Evolutionary conservation across 768 basidiomycete species (phyloP).

Genomic region (Neoboletus subvelutipes): DNA sequence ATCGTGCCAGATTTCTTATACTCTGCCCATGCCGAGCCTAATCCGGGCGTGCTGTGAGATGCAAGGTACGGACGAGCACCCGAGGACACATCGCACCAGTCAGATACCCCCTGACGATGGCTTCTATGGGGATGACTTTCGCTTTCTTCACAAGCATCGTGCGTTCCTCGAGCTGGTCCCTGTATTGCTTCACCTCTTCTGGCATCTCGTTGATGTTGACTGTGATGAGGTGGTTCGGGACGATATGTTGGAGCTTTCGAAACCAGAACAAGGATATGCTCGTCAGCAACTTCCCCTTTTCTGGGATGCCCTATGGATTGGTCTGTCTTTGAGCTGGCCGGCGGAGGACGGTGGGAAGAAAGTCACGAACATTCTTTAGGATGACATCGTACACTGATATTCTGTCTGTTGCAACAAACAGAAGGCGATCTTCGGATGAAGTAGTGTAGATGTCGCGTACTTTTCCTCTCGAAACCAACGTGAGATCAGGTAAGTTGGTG

Average conservation of each 20-base stretch:
- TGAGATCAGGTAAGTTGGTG: slow-evolving; percentile 60
- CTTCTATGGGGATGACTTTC: slow-evolving; percentile 86
- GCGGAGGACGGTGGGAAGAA: neutral
- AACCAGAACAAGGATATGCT: slow-evolving; percentile 97
- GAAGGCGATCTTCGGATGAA: slow-evolving; percentile 65
- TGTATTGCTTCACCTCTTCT: slow-evolving; percentile 68
- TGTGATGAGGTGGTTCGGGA: slow-evolving; percentile 90
- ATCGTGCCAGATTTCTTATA: slow-evolving; percentile 87
- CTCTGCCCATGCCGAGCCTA: slow-evolving; percentile 95
- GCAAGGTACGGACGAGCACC: neutral
- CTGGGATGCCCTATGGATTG: slow-evolving; percentile 77
- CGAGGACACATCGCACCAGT: slow-evolving; percentile 59
- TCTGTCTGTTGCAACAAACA: slow-evolving; percentile 94
- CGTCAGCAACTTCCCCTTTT: slow-evolving; percentile 89
- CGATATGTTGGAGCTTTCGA: slow-evolving; percentile 68
- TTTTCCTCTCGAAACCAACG: slow-evolving; percentile 85
- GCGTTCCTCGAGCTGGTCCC: slow-evolving; percentile 75
- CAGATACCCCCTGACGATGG: slow-evolving; percentile 94
- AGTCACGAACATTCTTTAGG: slow-evolving; percentile 75
- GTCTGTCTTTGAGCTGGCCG: neutral
- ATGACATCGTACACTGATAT: slow-evolving; percentile 98
- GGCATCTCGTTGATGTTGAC: slow-evolving; percentile 81
- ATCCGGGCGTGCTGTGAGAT: slow-evolving; percentile 7
- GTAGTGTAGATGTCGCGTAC: slow-evolving; percentile 92
- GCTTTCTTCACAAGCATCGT: slow-evolving; percentile 92